Conservation (phyloP, 805 yeast species). For the Sugiyamaella floridensis region DNA sequence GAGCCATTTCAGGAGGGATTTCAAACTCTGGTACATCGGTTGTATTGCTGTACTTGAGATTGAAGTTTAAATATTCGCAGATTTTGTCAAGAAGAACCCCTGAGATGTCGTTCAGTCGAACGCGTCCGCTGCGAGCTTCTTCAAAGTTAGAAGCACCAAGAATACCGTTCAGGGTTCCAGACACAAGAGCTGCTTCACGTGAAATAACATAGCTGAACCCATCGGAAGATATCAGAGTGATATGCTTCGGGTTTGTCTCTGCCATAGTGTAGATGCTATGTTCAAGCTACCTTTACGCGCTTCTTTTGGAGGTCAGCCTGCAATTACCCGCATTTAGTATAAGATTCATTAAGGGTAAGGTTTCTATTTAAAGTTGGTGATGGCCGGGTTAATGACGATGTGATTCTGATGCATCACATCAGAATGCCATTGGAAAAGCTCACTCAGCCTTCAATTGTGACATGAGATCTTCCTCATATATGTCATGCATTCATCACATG, state of each 20-base stretch:
- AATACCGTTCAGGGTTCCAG: conserved; percentile 58
- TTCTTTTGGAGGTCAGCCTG: too few species aligned
- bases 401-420: too few species aligned
- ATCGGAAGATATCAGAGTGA: conserved; percentile 70
- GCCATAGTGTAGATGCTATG: conserved; percentile 18
- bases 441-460: too few species aligned
- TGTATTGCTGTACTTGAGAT: conserved; percentile 50
- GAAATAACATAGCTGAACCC: conserved; percentile 54
- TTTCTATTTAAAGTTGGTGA: too few species aligned
- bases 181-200: conserved; percentile 69
- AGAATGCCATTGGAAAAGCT: too few species aligned
- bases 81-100: conserved; percentile 68
- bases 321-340: not conserved
- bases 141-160: conserved; percentile 36
- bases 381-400: too few species aligned
- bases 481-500: not conserved
- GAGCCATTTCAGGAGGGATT: conserved; percentile 88
- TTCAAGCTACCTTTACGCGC: too few species aligned
- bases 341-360: too few species aligned
- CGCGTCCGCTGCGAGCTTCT: conserved; percentile 52
- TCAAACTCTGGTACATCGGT: conserved; percentile 77
- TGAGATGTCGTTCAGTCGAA: conserved; percentile 57
- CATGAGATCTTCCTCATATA: too few species aligned
- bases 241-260: conserved; percentile 22
- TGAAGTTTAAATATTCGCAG: conserved; percentile 77